Percentiles rank a stretch among this genome's conserved stretches.
These are phyloP conservation scores for Aspergillus fumigatiaffinis DNA, from an alignment of 2,329 filamentous ascomycete species.

Conservation along the genomic window DNA sequence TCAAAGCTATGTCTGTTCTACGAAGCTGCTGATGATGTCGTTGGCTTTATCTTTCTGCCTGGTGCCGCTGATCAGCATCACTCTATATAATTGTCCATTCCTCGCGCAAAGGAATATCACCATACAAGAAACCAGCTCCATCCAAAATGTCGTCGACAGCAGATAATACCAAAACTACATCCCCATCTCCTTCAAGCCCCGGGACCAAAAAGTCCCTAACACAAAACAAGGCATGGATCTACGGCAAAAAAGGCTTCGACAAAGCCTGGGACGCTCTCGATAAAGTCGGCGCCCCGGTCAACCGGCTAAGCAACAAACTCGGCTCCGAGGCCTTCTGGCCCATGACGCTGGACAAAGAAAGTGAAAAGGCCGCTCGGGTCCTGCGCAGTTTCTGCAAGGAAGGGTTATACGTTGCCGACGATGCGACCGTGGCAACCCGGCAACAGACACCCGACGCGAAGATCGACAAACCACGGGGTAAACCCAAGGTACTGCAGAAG, in stretches of 20 bases:
- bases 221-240: slow-evolving; percentile 37
- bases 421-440: slow-evolving; percentile 6
- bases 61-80: neutral
- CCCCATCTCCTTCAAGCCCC: neutral
- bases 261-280: slow-evolving; percentile 65
- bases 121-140: neutral
- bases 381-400: slow-evolving; percentile 83
- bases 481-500: slow-evolving; percentile 67
- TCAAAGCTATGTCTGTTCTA: neutral
- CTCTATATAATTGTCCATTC: neutral
- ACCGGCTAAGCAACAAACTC: slow-evolving; percentile 74
- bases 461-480: slow-evolving; percentile 52
- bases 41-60: neutral
- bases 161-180: neutral
- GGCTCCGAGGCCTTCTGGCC: slow-evolving; percentile 82
- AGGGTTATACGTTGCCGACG: slow-evolving; percentile 59
- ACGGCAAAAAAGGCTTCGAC: slow-evolving; percentile 64
- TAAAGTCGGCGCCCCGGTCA: slow-evolving; percentile 70
- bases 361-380: slow-evolving; percentile 85
- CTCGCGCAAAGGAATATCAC: neutral
- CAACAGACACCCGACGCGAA: slow-evolving; percentile 32
- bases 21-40: neutral
- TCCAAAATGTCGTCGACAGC: neutral
- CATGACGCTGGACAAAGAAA: slow-evolving; percentile 78
- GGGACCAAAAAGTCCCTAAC: neutral